phyloP scores from a whole-genome alignment of 208 protist genomes.

The Leishmania turanica region DNA sequence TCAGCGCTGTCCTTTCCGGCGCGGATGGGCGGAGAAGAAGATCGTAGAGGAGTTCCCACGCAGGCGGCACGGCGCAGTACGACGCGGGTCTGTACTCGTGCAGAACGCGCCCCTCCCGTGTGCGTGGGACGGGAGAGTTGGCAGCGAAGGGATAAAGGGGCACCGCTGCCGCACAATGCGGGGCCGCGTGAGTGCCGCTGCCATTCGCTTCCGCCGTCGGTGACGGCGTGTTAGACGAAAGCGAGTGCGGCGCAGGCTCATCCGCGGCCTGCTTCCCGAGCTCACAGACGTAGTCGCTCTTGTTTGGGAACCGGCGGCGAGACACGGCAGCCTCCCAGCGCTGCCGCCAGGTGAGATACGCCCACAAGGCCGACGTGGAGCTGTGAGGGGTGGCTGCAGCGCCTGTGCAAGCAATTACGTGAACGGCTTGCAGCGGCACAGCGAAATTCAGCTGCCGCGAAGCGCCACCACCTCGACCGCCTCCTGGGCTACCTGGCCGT shows the following conservation, averaged over 20 bases:
- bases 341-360: slow-evolving; percentile 29
- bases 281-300: slow-evolving; percentile 18
- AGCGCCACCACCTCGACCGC: slow-evolving; percentile 1
- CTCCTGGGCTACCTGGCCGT: neutral
- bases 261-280: neutral
- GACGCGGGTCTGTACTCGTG: slow-evolving; percentile 11
- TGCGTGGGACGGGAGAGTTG: neutral
- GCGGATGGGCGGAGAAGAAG: slow-evolving; percentile 10
- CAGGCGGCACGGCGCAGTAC: slow-evolving; percentile 23
- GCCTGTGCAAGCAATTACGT: slow-evolving; percentile 12
- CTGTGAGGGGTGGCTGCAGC: neutral
- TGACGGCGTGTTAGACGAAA: neutral
- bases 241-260: neutral
- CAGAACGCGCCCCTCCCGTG: slow-evolving; percentile 13
- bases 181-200: neutral
- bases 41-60: slow-evolving; percentile 29
- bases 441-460: slow-evolving; percentile 12
- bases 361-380: slow-evolving; percentile 5
- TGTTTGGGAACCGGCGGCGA: slow-evolving; percentile 13
- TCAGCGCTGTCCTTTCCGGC: neutral
- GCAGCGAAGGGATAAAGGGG: slow-evolving; percentile 11
- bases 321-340: slow-evolving; percentile 23
- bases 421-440: slow-evolving; percentile 14
- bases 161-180: neutral
- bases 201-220: neutral